These are phyloP conservation scores for Dalbergia cochinchinensis DNA, from an alignment of 306 rosid genomes.

Conservation along the genomic window DNA sequence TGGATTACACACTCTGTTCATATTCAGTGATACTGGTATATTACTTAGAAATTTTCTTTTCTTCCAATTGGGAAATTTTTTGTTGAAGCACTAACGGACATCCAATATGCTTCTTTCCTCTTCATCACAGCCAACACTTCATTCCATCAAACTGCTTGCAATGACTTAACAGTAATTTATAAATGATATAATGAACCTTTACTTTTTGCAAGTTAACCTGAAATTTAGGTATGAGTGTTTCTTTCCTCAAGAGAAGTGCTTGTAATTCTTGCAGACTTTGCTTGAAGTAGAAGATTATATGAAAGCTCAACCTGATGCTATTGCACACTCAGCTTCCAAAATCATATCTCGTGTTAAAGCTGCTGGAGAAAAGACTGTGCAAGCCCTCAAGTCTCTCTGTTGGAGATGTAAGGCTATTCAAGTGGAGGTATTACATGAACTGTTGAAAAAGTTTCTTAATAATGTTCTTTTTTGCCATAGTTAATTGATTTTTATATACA, in stretches of 20 bases:
- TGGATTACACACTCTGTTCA: slow-evolving; percentile 34
- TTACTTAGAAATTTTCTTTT: slow-evolving; percentile 21
- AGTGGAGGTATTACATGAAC: slow-evolving; percentile 63
- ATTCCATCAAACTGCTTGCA: too few relatives aligned
- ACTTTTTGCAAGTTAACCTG: too few relatives aligned
- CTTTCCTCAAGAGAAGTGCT: not conserved
- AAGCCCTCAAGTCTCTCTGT: slow-evolving; percentile 75
- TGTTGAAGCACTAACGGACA: not conserved
- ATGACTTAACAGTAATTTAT: too few relatives aligned
- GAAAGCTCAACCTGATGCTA: slow-evolving; percentile 81
- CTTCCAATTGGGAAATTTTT: not conserved
- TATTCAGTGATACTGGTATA: slow-evolving; percentile 28
- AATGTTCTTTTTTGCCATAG: slow-evolving; percentile 1
- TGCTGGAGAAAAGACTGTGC: slow-evolving; percentile 74
- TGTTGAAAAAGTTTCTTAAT: not conserved
- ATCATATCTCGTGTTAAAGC: slow-evolving; percentile 73
- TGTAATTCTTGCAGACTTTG: slow-evolving; percentile 54
- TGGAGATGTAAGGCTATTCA: slow-evolving; percentile 78
- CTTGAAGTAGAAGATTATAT: slow-evolving; percentile 75
- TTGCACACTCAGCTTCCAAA: slow-evolving; percentile 75
- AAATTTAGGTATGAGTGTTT: too few relatives aligned
- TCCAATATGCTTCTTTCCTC: too few relatives aligned
- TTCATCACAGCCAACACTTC: too few relatives aligned
- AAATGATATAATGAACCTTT: too few relatives aligned
- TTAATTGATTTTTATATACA: not conserved